phyloP scores from a whole-genome alignment of 139 green algal genomes.

The Chlamydomonas schloesseri region DNA sequence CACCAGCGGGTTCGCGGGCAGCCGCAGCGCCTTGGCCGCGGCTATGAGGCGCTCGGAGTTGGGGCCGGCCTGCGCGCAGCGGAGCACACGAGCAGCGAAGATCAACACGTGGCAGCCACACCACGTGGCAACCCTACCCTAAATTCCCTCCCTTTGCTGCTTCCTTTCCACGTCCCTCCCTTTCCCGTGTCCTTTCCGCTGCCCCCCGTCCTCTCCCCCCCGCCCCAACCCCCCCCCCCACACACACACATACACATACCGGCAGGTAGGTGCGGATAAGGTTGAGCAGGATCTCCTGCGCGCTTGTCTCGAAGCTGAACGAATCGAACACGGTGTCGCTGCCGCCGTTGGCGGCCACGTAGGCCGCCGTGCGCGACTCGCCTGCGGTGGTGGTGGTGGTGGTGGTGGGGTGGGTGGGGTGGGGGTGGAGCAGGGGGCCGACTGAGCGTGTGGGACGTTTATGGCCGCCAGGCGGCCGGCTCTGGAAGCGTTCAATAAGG shows the following conservation, averaged over 20 bases:
- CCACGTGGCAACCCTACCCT: no score
- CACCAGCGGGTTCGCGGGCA: conserved; percentile 71
- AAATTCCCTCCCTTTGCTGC: no score
- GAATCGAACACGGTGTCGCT: conserved; percentile 55
- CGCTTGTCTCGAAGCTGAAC: conserved; percentile 25
- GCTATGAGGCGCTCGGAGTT: conserved; percentile 30
- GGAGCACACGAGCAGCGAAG: no score
- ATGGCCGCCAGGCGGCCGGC: no score
- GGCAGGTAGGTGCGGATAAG: conserved; percentile 54
- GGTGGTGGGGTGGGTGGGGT: neutral
- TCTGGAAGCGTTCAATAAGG: no score
- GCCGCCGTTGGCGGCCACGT: conserved; percentile 62
- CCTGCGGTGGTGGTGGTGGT: conserved; percentile 14
- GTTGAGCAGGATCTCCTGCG: conserved; percentile 50
- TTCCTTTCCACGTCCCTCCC: no score
- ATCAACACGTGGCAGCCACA: no score
- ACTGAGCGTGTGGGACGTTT: no score
- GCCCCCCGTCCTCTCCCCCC: no score
- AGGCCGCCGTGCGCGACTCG: conserved; percentile 73
- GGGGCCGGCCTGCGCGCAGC: neutral
- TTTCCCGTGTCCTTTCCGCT: no score
- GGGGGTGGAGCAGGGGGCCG: neutral
- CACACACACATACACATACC: no score
- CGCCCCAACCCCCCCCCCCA: no score
- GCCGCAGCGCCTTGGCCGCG: conserved; percentile 37